Evolutionary conservation across 495 filamentous ascomycete genomes (phyloP).

Genomic region (Aspergillus kassunensis): DNA sequence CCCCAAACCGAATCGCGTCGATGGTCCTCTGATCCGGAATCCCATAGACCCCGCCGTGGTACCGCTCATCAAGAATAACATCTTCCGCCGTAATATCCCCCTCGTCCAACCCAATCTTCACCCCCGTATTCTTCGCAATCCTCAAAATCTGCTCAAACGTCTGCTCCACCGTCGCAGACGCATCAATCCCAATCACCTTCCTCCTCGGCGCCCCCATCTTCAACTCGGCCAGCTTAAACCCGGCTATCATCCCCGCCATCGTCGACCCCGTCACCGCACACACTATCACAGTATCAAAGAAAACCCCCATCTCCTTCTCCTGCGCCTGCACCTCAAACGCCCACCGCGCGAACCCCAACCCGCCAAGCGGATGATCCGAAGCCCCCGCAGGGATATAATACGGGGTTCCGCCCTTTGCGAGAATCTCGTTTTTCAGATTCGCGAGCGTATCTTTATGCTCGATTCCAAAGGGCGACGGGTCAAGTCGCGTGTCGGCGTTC

Average conservation of each 20-base stretch:
- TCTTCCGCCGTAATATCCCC: slow-evolving; percentile 55
- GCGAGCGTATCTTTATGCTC: slow-evolving; percentile 54
- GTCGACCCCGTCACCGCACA: slow-evolving; percentile 62
- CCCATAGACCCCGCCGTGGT: slow-evolving; percentile 59
- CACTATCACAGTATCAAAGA: slow-evolving; percentile 59
- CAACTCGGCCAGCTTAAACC: slow-evolving; percentile 55
- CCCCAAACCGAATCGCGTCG: slow-evolving; percentile 59
- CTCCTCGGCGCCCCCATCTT: slow-evolving; percentile 33
- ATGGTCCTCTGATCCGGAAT: slow-evolving; percentile 53
- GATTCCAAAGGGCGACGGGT: slow-evolving; percentile 52
- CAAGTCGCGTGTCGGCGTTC: slow-evolving; percentile 53
- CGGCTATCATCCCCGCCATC: slow-evolving; percentile 59
- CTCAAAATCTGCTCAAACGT: slow-evolving; percentile 55
- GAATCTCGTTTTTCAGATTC: slow-evolving; percentile 43
- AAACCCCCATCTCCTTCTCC: slow-evolving; percentile 52
- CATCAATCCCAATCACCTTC: slow-evolving; percentile 59
- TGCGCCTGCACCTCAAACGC: slow-evolving; percentile 58
- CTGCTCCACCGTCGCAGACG: slow-evolving; percentile 50
- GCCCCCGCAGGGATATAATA: slow-evolving; percentile 66
- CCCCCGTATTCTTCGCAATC: slow-evolving; percentile 56
- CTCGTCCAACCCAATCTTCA: slow-evolving; percentile 50
- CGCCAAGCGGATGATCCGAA: slow-evolving; percentile 62
- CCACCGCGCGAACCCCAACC: slow-evolving; percentile 61
- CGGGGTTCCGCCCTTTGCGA: slow-evolving; percentile 43
- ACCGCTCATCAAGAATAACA: slow-evolving; percentile 57